Percentiles rank a stretch among this genome's conserved stretches.
phyloP scores from a whole-genome alignment of 169 alveolate genomes.

The Toxoplasma gondii region DNA sequence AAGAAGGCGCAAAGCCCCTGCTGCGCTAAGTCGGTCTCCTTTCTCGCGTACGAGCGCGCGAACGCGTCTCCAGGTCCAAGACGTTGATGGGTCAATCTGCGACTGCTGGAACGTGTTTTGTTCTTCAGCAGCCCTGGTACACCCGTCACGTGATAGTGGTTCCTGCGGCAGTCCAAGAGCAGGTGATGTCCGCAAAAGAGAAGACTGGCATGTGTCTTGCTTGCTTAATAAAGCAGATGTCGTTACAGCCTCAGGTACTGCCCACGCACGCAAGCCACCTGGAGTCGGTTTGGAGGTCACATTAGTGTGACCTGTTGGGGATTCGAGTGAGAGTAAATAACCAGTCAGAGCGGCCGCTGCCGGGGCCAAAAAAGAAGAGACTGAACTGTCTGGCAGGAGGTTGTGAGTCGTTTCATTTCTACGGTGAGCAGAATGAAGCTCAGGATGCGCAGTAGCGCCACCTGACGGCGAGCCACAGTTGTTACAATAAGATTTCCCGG shows the following conservation, averaged over 20 bases:
- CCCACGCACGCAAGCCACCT: too few relatives aligned
- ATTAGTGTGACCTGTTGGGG: too few relatives aligned
- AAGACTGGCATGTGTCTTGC: too few relatives aligned
- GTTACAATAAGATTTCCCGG: not conserved
- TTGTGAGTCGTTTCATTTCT: not conserved
- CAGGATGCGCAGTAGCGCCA: not conserved
- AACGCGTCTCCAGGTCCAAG: not conserved
- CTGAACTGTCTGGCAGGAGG: not conserved
- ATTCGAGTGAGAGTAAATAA: not conserved
- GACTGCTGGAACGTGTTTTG: not conserved
- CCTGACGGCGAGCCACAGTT: not conserved
- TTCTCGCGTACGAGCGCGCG: not conserved
- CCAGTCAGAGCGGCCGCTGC: not conserved
- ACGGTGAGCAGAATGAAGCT: not conserved
- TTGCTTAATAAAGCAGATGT: too few relatives aligned
- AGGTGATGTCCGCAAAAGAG: too few relatives aligned
- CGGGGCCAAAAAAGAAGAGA: not conserved
- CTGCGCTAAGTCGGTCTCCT: not conserved
- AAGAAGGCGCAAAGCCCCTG: constrained; percentile 31
- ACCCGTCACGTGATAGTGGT: too few relatives aligned
- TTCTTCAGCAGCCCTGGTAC: not conserved
- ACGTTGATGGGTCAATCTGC: not conserved
- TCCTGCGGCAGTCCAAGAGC: too few relatives aligned
- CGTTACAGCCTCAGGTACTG: too few relatives aligned
- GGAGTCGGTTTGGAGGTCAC: too few relatives aligned